Percentiles rank a stretch among this genome's conserved stretches.
Evolutionary conservation across 1,284 basidiomycete species (phyloP).

Genomic region (Leccinum pachyderme): DNA sequence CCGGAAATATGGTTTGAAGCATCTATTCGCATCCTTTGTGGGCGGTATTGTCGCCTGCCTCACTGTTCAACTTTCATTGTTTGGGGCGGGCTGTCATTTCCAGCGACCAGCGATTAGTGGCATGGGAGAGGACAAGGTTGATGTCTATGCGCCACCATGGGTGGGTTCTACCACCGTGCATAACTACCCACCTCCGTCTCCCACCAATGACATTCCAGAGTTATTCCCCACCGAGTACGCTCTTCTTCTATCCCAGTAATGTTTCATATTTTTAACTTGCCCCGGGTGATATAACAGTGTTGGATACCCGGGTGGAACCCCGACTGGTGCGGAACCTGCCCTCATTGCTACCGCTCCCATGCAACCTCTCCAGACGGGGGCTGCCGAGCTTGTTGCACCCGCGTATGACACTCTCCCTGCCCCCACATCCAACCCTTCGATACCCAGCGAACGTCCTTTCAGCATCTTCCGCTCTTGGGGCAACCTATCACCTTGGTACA

Average conservation of each 20-base stretch:
- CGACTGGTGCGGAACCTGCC: slow-evolving; percentile 80
- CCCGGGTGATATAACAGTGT: slow-evolving; percentile 36
- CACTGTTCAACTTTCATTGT: slow-evolving; percentile 26
- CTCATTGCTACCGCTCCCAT: slow-evolving; percentile 75
- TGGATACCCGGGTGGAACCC: slow-evolving; percentile 79
- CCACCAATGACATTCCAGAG: slow-evolving; percentile 67
- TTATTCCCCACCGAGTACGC: slow-evolving; percentile 62
- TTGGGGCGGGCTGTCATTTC: slow-evolving; percentile 16
- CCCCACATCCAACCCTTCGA: slow-evolving; percentile 4
- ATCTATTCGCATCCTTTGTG: slow-evolving; percentile 28
- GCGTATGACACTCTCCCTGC: slow-evolving; percentile 17
- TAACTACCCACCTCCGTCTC: slow-evolving; percentile 66
- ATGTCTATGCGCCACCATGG: slow-evolving; percentile 49
- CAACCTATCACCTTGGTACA: slow-evolving; percentile 84
- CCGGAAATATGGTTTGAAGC: slow-evolving; percentile 16
- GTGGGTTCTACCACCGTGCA: slow-evolving; percentile 70
- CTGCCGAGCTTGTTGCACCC: slow-evolving; percentile 62
- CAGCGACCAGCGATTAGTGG: not conserved
- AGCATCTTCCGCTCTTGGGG: slow-evolving; percentile 79
- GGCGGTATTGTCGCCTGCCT: slow-evolving; percentile 29
- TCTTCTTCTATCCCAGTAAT: not conserved
- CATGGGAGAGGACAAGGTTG: slow-evolving; percentile 1
- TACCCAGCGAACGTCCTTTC: slow-evolving; percentile 37
- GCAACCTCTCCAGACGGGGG: slow-evolving; percentile 71
- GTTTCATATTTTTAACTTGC: not conserved